phyloP scores from a whole-genome alignment of 768 basidiomycete species.

The Boletus barrowsii region DNA sequence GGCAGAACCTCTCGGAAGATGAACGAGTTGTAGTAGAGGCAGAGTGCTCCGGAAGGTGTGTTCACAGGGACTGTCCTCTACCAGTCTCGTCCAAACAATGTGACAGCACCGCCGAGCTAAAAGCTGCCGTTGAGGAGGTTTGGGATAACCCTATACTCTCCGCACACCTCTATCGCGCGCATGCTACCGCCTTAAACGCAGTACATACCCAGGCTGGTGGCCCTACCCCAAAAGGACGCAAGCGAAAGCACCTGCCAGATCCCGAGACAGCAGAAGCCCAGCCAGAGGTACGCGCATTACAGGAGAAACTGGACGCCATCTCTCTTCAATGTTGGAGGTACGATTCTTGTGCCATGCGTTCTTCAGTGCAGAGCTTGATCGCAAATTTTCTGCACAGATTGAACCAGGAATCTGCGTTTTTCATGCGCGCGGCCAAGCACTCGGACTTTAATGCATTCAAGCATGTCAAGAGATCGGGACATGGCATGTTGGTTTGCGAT shows the following conservation, averaged over 20 bases:
- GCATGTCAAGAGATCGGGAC: constrained; percentile 24
- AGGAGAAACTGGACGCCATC: constrained; percentile 49
- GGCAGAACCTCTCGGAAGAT: constrained; percentile 25
- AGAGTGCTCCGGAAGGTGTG: constrained; percentile 43
- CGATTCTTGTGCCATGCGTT: constrained; percentile 20
- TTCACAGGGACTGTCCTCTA: not conserved
- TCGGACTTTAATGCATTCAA: constrained; percentile 63
- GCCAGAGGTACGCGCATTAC: constrained; percentile 47
- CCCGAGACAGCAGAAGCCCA: constrained; percentile 29
- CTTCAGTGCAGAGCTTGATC: not conserved
- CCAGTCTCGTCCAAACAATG: not conserved
- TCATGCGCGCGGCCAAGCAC: constrained; percentile 61
- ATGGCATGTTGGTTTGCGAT: constrained; percentile 29
- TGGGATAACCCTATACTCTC: constrained; percentile 58
- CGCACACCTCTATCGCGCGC: constrained; percentile 51
- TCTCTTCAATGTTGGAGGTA: constrained; percentile 63
- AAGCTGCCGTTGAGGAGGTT: constrained; percentile 39
- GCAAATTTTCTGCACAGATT: constrained; percentile 37
- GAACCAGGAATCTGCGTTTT: constrained; percentile 50
- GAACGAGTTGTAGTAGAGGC: constrained; percentile 32
- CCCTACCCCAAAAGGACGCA: constrained; percentile 24
- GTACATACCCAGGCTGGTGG: constrained; percentile 36
- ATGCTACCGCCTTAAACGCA: constrained; percentile 44
- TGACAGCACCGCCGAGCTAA: constrained; percentile 54
- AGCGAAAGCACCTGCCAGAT: constrained; percentile 34